Evolutionary conservation across 2,329 filamentous ascomycete species (phyloP), one percentile per base, ranked within the genome.

Genomic region (Neurospora sp.): DNA sequence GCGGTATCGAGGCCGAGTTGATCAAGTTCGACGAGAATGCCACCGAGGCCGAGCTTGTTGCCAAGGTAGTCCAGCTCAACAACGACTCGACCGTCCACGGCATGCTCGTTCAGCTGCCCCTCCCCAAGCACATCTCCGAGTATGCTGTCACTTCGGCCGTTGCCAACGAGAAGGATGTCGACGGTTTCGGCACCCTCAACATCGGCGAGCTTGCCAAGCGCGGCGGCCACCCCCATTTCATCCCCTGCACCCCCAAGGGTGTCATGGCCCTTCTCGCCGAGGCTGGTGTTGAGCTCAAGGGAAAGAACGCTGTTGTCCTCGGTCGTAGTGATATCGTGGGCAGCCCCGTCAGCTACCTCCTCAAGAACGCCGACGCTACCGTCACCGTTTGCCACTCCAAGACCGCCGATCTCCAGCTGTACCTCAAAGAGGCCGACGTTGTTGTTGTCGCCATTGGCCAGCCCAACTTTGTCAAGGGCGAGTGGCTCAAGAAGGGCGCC

Each of bases 191-290:
- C 70, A 91, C 93, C 70, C 87, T 86, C 77, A 99, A 97, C 83
- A 97, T 99, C 78, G 96, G 96, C 74, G 95, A 98, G 83, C 87
- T 99, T 75, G 94, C 96, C 76, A 99, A 99, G 87, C 90, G 93
- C 76, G 95, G 96, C 67, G 96, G 96, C 65, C 88, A 87, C 74
- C 96, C 96, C 66, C 85, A 92, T 72, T 99, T 99, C 82, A 88
- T 92, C 62, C 96, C 96, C 66, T 99, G 96, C 86, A 99, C 96
- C 1, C 96, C 96, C 68, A 95, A 97, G 83, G 96, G 96, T 77
- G 92, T 97, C 77, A 98, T 99, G 94, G 91, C 92, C 57, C 86
- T 99, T 75, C 85, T 99, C 71, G 82, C 92, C 78, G 92, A 96
- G 80, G 89, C 91, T 23, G 94, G 93, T 8, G 88, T 99, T 52